These are phyloP conservation scores for Nothophytophthora sp. DNA, from an alignment of 352 stramenopile species.

Conservation along the genomic window DNA sequence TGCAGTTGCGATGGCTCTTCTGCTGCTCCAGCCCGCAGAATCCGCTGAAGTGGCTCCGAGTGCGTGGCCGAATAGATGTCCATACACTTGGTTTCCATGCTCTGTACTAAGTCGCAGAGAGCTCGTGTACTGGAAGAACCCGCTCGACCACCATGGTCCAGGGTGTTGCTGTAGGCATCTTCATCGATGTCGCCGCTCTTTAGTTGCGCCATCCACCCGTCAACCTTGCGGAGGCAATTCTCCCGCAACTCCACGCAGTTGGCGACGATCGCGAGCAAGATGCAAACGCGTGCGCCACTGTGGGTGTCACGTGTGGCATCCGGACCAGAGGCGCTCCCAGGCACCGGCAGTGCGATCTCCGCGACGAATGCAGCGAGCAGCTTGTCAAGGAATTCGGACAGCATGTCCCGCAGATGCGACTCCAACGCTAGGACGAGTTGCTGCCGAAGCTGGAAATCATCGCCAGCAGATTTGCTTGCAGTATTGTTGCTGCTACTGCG, in stretches of 20 bases:
- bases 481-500: constrained; percentile 8
- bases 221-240: constrained; percentile 42
- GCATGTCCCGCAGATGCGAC: constrained; percentile 47
- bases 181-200: constrained; percentile 22
- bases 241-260: constrained; percentile 74
- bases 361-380: constrained; percentile 46
- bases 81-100: constrained; percentile 59
- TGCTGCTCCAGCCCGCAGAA: constrained; percentile 43
- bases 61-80: constrained; percentile 63
- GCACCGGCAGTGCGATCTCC: constrained; percentile 38
- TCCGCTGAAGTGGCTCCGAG: constrained; percentile 43
- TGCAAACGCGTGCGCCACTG: constrained; percentile 43
- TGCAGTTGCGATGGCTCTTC: constrained; percentile 45
- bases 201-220: constrained; percentile 49
- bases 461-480: constrained; percentile 1
- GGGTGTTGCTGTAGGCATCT: constrained; percentile 11
- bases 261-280: constrained; percentile 68
- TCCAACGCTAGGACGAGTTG: constrained; percentile 41
- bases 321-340: constrained; percentile 25
- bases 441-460: constrained; percentile 22
- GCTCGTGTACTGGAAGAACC: constrained; percentile 19
- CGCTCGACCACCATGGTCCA: constrained; percentile 22
- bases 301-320: constrained; percentile 17
- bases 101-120: constrained; percentile 41
- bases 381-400: constrained; percentile 50